A percentile compares a stretch with the other conserved stretches of the same genome.
Evolutionary conservation across 768 basidiomycete species (phyloP).

Genomic region (Boletus rubroflammeus): DNA sequence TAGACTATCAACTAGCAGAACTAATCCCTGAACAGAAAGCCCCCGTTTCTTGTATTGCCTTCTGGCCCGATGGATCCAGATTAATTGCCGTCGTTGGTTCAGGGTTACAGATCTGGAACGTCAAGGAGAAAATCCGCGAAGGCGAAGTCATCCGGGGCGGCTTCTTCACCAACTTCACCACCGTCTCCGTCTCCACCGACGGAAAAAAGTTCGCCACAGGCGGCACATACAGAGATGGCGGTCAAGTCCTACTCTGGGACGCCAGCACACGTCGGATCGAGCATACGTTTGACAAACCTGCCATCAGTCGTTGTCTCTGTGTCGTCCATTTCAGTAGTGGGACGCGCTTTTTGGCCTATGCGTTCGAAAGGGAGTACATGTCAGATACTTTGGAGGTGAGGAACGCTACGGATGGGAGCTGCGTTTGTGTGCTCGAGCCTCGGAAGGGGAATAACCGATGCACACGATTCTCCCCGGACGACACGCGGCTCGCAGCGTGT

Average conservation of each 20-base stretch:
- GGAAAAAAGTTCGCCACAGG: conserved; percentile 24
- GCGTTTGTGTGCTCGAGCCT: conserved; percentile 18
- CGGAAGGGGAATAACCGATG: conserved; percentile 23
- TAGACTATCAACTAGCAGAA: conserved; percentile 9
- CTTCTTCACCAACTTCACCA: conserved; percentile 27
- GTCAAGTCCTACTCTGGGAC: conserved; percentile 24
- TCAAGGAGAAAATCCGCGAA: conserved; percentile 17
- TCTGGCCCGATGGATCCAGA: conserved; percentile 26
- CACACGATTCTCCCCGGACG: conserved; percentile 25
- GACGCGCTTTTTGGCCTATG: conserved; percentile 16
- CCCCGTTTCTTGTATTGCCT: conserved; percentile 17
- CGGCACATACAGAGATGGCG: conserved; percentile 24
- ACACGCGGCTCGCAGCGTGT: conserved; percentile 22
- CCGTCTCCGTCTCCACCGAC: conserved; percentile 22
- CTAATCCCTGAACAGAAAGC: conserved; percentile 19
- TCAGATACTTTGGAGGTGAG: conserved; percentile 21
- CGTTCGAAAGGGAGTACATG: conserved; percentile 27
- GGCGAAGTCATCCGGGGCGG: conserved; percentile 22
- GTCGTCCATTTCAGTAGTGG: conserved; percentile 25
- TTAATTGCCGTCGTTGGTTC: conserved; percentile 25
- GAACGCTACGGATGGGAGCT: conserved; percentile 8
- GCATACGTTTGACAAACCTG: conserved; percentile 23
- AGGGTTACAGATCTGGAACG: conserved; percentile 26
- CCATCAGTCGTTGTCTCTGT: conserved; percentile 20
- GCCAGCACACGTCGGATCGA: conserved; percentile 19